Evolutionary conservation across 2,329 filamentous ascomycete genomes (phyloP).

Genomic region (Mollisia scopiformis): DNA sequence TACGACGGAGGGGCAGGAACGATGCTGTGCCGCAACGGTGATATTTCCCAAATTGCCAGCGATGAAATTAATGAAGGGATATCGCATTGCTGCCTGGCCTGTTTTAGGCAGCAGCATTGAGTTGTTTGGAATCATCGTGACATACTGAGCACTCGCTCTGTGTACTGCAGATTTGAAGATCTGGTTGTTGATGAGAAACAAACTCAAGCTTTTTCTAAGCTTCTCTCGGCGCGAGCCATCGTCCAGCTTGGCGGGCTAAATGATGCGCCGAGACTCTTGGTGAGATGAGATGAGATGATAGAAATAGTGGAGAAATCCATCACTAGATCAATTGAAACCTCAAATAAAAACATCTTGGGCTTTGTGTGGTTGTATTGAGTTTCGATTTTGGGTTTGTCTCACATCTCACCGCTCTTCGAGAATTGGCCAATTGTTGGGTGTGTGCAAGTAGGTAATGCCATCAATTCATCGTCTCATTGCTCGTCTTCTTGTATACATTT

Average conservation of each 20-base stretch:
- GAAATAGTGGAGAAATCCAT: background rate
- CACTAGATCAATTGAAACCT: background rate
- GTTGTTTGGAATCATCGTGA: background rate
- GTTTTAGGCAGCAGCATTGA: background rate
- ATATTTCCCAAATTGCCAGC: constrained; percentile 7
- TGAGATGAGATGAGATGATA: background rate
- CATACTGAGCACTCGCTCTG: background rate
- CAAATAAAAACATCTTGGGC: background rate
- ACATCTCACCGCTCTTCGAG: background rate
- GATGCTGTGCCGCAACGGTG: background rate
- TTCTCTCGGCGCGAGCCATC: background rate
- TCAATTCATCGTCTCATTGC: background rate
- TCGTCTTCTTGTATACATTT: background rate
- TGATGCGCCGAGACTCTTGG: background rate
- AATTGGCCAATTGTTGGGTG: background rate
- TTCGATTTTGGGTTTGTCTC: background rate
- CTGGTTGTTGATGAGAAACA: background rate
- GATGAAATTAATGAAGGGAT: background rate
- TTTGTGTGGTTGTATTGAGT: no score
- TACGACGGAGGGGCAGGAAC: background rate
- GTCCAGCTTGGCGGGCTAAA: background rate
- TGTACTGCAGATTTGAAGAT: background rate
- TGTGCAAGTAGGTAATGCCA: background rate
- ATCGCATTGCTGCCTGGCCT: background rate
- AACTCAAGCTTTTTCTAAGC: background rate